Evolutionary conservation across 1,284 basidiomycete genomes (phyloP).

Genomic region (Lignosus rhinocerotis): DNA sequence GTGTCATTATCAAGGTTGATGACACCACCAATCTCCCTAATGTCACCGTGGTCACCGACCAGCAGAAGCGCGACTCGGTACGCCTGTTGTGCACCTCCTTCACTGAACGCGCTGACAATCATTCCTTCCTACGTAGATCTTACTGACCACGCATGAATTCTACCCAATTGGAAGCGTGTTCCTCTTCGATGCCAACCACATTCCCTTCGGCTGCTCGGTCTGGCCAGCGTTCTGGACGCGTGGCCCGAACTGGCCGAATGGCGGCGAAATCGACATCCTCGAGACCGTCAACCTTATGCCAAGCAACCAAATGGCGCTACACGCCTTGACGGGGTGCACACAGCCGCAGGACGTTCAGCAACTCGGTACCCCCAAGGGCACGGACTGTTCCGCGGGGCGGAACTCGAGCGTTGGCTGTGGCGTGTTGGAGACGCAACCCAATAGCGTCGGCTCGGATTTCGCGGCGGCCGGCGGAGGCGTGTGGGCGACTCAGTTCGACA

Average conservation of each 20-base stretch:
- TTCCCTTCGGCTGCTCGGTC: slow-evolving; percentile 70
- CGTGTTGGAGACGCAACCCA: slow-evolving; percentile 54
- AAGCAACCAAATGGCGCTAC: slow-evolving; percentile 63
- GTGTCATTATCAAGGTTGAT: slow-evolving; percentile 69
- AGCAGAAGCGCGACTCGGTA: slow-evolving; percentile 69
- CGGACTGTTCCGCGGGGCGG: slow-evolving; percentile 47
- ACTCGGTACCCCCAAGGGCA: slow-evolving; percentile 27
- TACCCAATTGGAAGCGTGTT: slow-evolving; percentile 57
- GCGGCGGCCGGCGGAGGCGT: slow-evolving; percentile 70
- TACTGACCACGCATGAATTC: slow-evolving; percentile 48
- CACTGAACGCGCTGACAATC: not conserved
- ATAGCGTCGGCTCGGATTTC: slow-evolving; percentile 63
- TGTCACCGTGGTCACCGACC: slow-evolving; percentile 47
- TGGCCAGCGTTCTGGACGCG: slow-evolving; percentile 45
- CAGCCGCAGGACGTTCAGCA: slow-evolving; percentile 30
- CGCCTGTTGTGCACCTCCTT: slow-evolving; percentile 33
- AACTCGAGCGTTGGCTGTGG: slow-evolving; percentile 52
- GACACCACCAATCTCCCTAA: slow-evolving; percentile 43
- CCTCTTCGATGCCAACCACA: slow-evolving; percentile 59
- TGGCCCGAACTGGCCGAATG: slow-evolving; percentile 46
- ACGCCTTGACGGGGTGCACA: slow-evolving; percentile 42
- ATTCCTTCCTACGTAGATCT: slow-evolving; percentile 36
- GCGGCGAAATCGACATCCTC: slow-evolving; percentile 49
- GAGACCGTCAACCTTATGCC: slow-evolving; percentile 45
- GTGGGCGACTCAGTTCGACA: slow-evolving; percentile 68